A percentile compares a stretch with the other conserved stretches of the same genome.
Evolutionary conservation across 345 rosid species (phyloP).

Genomic region (Streptanthus diversifolius): DNA sequence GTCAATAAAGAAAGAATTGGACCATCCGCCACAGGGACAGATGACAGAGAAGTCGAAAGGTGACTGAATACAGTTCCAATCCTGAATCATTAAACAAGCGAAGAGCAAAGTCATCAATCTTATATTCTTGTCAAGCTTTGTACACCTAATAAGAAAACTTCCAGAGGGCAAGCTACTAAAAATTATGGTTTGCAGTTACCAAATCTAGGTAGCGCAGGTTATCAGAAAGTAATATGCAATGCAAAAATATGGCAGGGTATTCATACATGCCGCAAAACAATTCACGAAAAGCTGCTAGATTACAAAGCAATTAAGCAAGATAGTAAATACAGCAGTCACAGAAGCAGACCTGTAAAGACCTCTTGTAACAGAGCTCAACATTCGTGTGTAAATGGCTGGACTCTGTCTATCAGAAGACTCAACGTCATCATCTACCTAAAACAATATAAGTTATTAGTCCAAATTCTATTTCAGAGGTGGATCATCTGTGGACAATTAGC

Average conservation of each 20-base stretch:
- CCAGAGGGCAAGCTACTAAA: conserved; percentile 3
- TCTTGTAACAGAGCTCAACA: conserved; percentile 67
- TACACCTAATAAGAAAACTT: background rate
- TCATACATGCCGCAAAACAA: background rate
- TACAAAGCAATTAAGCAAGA: conserved; percentile 3
- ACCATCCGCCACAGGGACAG: conserved; percentile 56
- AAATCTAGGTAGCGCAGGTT: background rate
- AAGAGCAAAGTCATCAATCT: conserved; percentile 8
- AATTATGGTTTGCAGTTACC: background rate
- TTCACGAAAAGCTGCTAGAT: background rate
- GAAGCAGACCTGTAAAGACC: conserved; percentile 70
- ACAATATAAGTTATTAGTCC: conserved; percentile 27
- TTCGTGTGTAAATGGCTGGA: conserved; percentile 67
- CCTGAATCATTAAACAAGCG: conserved; percentile 40
- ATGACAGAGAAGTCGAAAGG: conserved; percentile 49
- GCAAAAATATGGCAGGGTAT: background rate
- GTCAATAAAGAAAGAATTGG: conserved; percentile 59
- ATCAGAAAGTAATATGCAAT: background rate
- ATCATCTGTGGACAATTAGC: background rate
- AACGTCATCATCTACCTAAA: conserved; percentile 64
- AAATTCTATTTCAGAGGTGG: conserved; percentile 5
- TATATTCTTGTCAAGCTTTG: conserved; percentile 1
- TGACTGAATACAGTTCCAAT: conserved; percentile 85
- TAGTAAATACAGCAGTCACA: conserved; percentile 12
- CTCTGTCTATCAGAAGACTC: conserved; percentile 50